A percentile compares a stretch with the other conserved stretches of the same genome.
Evolutionary conservation across 139 green algal species (phyloP).

Genomic region (Ostreobium quekettii): DNA sequence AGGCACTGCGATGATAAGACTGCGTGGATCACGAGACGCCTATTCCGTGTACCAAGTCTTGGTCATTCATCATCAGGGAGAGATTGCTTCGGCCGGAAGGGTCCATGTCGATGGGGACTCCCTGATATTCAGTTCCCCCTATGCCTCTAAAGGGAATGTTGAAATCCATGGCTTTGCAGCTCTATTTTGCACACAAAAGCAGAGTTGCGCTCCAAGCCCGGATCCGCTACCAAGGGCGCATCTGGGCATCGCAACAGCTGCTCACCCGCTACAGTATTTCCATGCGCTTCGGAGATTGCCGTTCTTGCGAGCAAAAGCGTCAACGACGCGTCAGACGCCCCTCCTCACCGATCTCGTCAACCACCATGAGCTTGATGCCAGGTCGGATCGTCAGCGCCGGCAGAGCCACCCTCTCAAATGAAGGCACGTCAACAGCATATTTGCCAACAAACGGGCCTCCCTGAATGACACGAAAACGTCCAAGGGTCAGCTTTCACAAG

Average conservation of each 20-base stretch:
- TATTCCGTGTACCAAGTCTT: background rate
- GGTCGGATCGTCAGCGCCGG: background rate
- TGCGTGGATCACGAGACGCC: too few species aligned
- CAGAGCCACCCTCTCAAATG: slow-evolving; percentile 5
- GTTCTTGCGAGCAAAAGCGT: background rate
- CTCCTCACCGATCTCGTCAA: slow-evolving; percentile 16
- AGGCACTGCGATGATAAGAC: too few species aligned
- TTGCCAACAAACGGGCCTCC: background rate
- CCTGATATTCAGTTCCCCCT: too few species aligned
- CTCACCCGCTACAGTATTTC: too few species aligned
- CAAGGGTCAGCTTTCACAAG: too few species aligned
- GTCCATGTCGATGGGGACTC: too few species aligned
- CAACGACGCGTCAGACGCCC: background rate
- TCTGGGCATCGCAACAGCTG: too few species aligned
- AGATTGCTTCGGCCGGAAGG: too few species aligned
- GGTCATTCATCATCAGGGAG: background rate
- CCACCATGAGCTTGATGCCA: slow-evolving; percentile 6
- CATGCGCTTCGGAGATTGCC: background rate
- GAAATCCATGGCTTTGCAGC: background rate
- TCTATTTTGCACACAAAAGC: background rate
- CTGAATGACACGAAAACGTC: too few species aligned
- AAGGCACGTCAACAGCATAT: slow-evolving; percentile 6
- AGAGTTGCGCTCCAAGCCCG: too few species aligned
- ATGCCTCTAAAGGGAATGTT: too few species aligned
- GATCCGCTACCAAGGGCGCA: too few species aligned